Percentiles rank a stretch among this genome's conserved stretches.
Evolutionary conservation across 2,329 filamentous ascomycete species (phyloP).

Genomic region (Botrytis tulipae): DNA sequence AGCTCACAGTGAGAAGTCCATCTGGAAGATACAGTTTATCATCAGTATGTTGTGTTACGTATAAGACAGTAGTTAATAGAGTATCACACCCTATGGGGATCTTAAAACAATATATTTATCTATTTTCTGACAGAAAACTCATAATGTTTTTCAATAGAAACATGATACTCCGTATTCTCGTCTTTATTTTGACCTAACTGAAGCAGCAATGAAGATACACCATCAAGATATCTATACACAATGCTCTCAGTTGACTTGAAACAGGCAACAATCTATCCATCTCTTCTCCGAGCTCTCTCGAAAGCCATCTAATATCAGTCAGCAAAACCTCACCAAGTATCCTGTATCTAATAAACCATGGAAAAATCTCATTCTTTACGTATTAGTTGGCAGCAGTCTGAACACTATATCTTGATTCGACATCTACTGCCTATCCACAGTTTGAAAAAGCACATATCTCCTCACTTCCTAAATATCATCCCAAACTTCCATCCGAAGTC

Average conservation of each 20-base stretch:
- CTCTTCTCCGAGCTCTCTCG: not conserved
- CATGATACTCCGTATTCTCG: not conserved
- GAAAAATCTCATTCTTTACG: rapidly evolving
- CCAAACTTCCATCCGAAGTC: not conserved
- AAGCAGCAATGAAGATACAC: no score
- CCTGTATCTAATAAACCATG: no score
- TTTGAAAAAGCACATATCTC: not conserved
- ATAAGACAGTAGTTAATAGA: not conserved
- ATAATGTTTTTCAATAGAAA: not conserved
- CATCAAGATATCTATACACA: not conserved
- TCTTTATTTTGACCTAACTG: not conserved
- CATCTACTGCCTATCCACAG: not conserved
- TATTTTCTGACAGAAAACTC: no score
- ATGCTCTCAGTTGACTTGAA: rapidly evolving
- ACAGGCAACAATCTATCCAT: not conserved
- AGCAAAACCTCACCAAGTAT: rapidly evolving
- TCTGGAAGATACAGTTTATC: not conserved
- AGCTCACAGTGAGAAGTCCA: not conserved
- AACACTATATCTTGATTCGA: not conserved
- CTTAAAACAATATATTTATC: rapidly evolving
- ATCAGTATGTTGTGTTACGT: not conserved
- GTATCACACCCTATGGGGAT: rapidly evolving
- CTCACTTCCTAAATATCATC: not conserved
- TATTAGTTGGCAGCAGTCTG: not conserved
- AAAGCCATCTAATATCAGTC: not conserved